Evolutionary conservation across 106 monocot genomes (phyloP), one percentile per base, ranked within the genome.

Genomic region (Platanthera zijinensis): DNA sequence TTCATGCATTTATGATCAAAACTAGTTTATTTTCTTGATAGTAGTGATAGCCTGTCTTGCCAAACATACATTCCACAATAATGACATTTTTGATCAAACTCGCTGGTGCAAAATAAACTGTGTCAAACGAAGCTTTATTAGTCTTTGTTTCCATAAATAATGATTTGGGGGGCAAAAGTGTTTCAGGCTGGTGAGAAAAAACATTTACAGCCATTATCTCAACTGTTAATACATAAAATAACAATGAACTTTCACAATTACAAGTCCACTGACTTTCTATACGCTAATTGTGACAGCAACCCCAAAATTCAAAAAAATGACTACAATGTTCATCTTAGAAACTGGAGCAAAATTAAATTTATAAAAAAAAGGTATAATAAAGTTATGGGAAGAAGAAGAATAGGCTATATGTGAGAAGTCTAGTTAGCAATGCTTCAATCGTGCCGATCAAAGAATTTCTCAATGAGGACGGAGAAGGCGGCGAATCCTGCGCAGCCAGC

Each of bases 401-500:
- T 4, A 50, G 22, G 15, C 46, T 14, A 3, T 46, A 72, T 48
- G 50, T 47, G 4, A 47, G 46, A 47, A 14, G 12, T 12, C 48
- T 67, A 22, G 7, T 22, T 22, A 51, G 4, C 70, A 11, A 51
- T 51, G 50, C 4, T 51, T 72, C 51, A 72, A 10, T 72, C 72
- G 76, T 97, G 93, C 39, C 89, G 76, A 72, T 96, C 96, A 50
- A 97, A 49, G 83, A 97, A 94, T 82, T 97, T 97, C 80, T 97
- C 96, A 15, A 97, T 97, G 45, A 83, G 66, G 32, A 91, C 87
- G 2, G 96, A 97, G 78, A 97, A 97, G 13, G 91, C 80, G 6
- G 96, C 93, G 80, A 97, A 97, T 68, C 96, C 96, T 63, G 91
- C 94, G 78, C 96, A 97, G 7, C 96, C 96, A 78, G 69, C 76